phyloP scores from a whole-genome alignment of 352 stramenopile genomes.

The Phytophthora podocarpi region DNA sequence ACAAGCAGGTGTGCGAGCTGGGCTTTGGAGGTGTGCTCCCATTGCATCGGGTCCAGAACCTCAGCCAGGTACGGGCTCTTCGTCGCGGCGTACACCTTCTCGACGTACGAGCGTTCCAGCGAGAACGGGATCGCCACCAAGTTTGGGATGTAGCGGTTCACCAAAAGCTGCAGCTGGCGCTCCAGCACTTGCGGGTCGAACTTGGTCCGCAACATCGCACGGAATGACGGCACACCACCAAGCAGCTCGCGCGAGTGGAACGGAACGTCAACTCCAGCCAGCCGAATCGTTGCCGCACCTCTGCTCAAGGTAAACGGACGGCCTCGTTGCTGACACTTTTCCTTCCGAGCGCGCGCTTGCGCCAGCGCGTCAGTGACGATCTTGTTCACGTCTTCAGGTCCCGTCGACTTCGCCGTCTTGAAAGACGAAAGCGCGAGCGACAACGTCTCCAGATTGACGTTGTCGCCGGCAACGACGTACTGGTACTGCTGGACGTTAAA shows the following conservation, averaged over 20 bases:
- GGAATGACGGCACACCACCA: slow-evolving; percentile 79
- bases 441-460: slow-evolving; percentile 82
- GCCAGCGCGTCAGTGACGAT: slow-evolving; percentile 61
- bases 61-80: slow-evolving; percentile 73
- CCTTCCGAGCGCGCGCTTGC: slow-evolving; percentile 64
- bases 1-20: slow-evolving; percentile 79
- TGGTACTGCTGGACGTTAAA: slow-evolving; percentile 87
- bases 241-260: slow-evolving; percentile 89
- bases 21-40: slow-evolving; percentile 62
- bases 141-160: slow-evolving; percentile 89
- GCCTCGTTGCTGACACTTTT: slow-evolving; percentile 65
- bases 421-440: slow-evolving; percentile 62
- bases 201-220: slow-evolving; percentile 72
- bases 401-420: slow-evolving; percentile 55
- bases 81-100: slow-evolving; percentile 73
- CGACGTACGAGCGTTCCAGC: slow-evolving; percentile 75
- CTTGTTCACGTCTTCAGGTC: slow-evolving; percentile 44
- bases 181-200: slow-evolving; percentile 72
- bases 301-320: slow-evolving; percentile 65
- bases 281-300: slow-evolving; percentile 81
- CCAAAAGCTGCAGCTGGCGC: slow-evolving; percentile 66
- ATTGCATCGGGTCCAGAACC: slow-evolving; percentile 72
- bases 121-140: slow-evolving; percentile 83
- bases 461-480: slow-evolving; percentile 87
- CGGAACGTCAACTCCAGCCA: slow-evolving; percentile 88